Evolutionary conservation across 2,329 filamentous ascomycete species (phyloP).

Genomic region (Aspergillus piperis): DNA sequence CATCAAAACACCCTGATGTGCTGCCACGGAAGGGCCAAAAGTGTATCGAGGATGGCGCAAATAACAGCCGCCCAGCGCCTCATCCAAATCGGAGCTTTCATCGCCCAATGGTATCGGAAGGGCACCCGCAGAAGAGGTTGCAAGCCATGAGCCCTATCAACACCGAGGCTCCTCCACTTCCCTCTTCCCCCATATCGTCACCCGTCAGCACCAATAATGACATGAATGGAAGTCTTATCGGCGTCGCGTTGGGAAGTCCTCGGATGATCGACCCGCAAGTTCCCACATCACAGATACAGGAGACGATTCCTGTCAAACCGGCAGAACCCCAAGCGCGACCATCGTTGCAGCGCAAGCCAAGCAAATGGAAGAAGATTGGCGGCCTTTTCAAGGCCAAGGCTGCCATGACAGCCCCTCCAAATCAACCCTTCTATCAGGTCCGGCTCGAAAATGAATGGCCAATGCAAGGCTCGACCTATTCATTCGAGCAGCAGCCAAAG

Average conservation of each 20-base stretch:
- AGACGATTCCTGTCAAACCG: slow-evolving; percentile 16
- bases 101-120: slow-evolving; percentile 24
- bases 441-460: slow-evolving; percentile 24
- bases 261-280: slow-evolving; percentile 33
- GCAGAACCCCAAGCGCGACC: slow-evolving; percentile 13
- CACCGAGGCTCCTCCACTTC: slow-evolving; percentile 18
- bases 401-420: slow-evolving; percentile 23
- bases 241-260: slow-evolving; percentile 74
- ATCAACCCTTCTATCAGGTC: slow-evolving; percentile 34
- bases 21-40: slow-evolving; percentile 34
- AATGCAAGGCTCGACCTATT: slow-evolving; percentile 24
- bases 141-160: slow-evolving; percentile 35
- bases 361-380: slow-evolving; percentile 52
- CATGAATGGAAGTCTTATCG: slow-evolving; percentile 57
- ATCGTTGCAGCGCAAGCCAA: slow-evolving; percentile 37
- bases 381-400: slow-evolving; percentile 45
- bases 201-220: slow-evolving; percentile 19
- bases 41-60: slow-evolving; percentile 16
- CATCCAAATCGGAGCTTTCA: slow-evolving; percentile 22
- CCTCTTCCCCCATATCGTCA: slow-evolving; percentile 25
- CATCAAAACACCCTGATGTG: slow-evolving; percentile 36
- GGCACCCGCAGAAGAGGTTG: slow-evolving; percentile 15
- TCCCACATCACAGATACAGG: slow-evolving; percentile 19
- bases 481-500: slow-evolving; percentile 19
- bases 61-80: slow-evolving; percentile 14